Evolutionary conservation across 2,329 filamentous ascomycete genomes (phyloP).

Genomic region (Penicillium sp.): DNA sequence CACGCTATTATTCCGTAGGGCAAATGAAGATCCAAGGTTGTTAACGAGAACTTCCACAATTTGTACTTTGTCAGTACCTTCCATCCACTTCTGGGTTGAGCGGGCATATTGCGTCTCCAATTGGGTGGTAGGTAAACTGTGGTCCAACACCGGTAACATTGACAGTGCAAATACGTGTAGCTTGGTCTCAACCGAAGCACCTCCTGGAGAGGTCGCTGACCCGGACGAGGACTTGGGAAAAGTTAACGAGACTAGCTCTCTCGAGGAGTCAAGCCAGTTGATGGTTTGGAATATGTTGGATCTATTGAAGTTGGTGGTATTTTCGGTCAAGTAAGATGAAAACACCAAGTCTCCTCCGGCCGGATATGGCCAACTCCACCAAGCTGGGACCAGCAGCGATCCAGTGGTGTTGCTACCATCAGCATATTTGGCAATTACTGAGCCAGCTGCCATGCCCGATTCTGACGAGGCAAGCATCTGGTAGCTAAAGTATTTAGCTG

Average conservation of each 20-base stretch:
- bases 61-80: conserved; percentile 39
- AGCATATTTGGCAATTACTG: conserved; percentile 38
- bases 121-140: not conserved
- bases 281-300: conserved; percentile 43
- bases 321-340: conserved; percentile 39
- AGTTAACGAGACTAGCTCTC: conserved; percentile 36
- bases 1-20: conserved; percentile 34
- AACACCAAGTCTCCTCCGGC: conserved; percentile 43
- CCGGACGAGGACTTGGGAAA: conserved; percentile 39
- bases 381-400: conserved; percentile 37
- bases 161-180: conserved; percentile 43
- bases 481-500: conserved; percentile 37
- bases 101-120: conserved; percentile 40
- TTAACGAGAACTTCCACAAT: conserved; percentile 40
- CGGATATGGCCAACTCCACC: conserved; percentile 43
- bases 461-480: conserved; percentile 44
- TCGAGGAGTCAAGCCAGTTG: conserved; percentile 41
- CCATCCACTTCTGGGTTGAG: conserved; percentile 43
- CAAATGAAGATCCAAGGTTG: conserved; percentile 37
- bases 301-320: conserved; percentile 37
- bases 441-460: conserved; percentile 37
- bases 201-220: conserved; percentile 23
- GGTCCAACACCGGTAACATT: conserved; percentile 28
- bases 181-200: conserved; percentile 23
- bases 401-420: conserved; percentile 36